A percentile compares a stretch with the other conserved stretches of the same genome.
Evolutionary conservation across 768 basidiomycete genomes (phyloP).

Genomic region (Leccinum subgranulosum): DNA sequence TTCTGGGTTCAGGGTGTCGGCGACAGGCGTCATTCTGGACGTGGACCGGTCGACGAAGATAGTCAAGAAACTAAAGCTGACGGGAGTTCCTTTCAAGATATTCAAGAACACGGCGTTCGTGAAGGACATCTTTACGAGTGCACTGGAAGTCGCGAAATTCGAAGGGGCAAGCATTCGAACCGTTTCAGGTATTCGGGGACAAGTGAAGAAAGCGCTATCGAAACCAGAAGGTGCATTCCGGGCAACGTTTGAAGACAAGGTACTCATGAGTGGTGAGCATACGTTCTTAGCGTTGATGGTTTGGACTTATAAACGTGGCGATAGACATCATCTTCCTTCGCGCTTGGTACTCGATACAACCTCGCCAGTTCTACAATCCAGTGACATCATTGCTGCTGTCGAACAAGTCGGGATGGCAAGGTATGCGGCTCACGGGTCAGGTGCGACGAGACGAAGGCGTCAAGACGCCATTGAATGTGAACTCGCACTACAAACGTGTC

Average conservation of each 20-base stretch:
- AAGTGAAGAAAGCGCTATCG: conserved; percentile 93
- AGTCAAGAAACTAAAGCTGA: conserved; percentile 97
- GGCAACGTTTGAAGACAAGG: conserved; percentile 97
- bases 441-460: conserved; percentile 83
- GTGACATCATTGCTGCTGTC: conserved; percentile 87
- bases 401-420: conserved; percentile 80
- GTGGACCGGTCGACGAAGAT: conserved; percentile 91
- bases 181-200: conserved; percentile 93
- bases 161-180: conserved; percentile 97
- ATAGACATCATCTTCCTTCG: conserved; percentile 92
- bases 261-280: conserved; percentile 86
- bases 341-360: conserved; percentile 95
- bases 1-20: conserved; percentile 83
- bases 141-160: conserved; percentile 96
- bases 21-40: conserved; percentile 93
- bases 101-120: conserved; percentile 99
- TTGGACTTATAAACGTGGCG: not conserved
- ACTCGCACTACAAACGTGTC: conserved; percentile 86
- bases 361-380: conserved; percentile 94
- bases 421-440: conserved; percentile 95
- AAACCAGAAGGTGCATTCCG: conserved; percentile 95
- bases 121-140: conserved; percentile 93
- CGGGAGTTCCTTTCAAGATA: conserved; percentile 93
- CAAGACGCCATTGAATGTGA: conserved; percentile 74
- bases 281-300: not conserved